Evolutionary conservation across 176 grass and related monocot genomes (phyloP), one percentile per base, ranked within the genome.

Genomic region (Hordeum vulgare): DNA sequence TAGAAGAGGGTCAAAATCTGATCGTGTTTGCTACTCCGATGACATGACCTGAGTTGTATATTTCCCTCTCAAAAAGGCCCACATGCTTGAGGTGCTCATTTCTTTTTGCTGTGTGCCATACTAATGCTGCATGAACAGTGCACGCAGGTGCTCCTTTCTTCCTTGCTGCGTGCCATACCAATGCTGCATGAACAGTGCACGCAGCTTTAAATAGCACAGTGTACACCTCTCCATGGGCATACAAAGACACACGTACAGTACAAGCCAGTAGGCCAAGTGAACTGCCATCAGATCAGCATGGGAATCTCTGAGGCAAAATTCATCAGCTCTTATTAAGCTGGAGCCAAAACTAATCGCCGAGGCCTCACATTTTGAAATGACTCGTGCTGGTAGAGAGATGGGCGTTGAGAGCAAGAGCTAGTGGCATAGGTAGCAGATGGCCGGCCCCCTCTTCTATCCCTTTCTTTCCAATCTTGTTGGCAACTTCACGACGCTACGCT

Each of bases 401-500:
- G 12, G 21, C 12, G 39, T 29, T 80, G 69, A 49, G 45, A 84
- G 66, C 86, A 84, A 24, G 53, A 63, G 81, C 37, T 71, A 85
- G 71, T 81, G 71, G 78, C 53, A 13, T 40, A 40, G 18, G 41
- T 42, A 42, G 41, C 41, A 42, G 1, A 41, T 53, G 44, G 6
- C 53, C 53, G 70, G 14, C 41, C 27, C 70, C 20, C 29, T 14
- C 31, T 13, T 73, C 8, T 49, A 3, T 45, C 14, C 49, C 65
- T 86, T 77, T 81, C 54, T 90, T 78, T 86, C 79, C 36, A 59
- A 86, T 86, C 83, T 54, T 77, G 87, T 39, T 80, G 18, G 28
- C 9, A 77, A 21, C 33, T 17, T 39, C 4, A 77, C n/a, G 23
- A 14, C 34, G 29, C 79, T 61, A 68, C 29, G 29, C 11, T 53